Evolutionary conservation across 2,329 filamentous ascomycete genomes (phyloP).

Genomic region (Calonectria montana): DNA sequence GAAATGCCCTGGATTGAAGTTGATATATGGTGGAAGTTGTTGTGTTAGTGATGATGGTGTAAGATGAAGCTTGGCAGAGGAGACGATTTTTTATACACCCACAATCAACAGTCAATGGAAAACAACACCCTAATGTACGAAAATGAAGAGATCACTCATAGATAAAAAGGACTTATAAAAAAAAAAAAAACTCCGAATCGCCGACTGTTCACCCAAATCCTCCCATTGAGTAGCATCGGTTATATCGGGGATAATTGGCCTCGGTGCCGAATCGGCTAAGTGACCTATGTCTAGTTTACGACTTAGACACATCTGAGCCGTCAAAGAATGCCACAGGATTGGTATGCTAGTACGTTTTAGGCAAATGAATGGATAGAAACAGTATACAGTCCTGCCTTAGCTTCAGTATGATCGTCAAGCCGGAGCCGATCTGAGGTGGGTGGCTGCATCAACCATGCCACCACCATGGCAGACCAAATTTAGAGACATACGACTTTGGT

Average conservation of each 20-base stretch:
- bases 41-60: neutral
- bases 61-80: neutral
- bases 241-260: slow-evolving; percentile 31
- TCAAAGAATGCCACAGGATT: neutral
- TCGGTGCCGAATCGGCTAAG: slow-evolving; percentile 39
- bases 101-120: neutral
- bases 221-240: slow-evolving; percentile 9
- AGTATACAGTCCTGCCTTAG: neutral
- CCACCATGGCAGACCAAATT: neutral
- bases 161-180: neutral
- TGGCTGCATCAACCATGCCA: neutral
- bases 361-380: no score
- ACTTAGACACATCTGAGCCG: neutral
- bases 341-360: neutral
- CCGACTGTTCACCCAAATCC: neutral
- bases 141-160: neutral
- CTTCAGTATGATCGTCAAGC: neutral
- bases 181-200: neutral
- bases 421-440: neutral
- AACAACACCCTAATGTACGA: neutral
- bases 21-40: neutral
- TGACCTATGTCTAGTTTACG: neutral
- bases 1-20: neutral
- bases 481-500: neutral
- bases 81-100: neutral